Evolutionary conservation across 148 eudicot species (phyloP), one percentile per base, ranked within the genome.

Genomic region (Dianthus caryophyllus): DNA sequence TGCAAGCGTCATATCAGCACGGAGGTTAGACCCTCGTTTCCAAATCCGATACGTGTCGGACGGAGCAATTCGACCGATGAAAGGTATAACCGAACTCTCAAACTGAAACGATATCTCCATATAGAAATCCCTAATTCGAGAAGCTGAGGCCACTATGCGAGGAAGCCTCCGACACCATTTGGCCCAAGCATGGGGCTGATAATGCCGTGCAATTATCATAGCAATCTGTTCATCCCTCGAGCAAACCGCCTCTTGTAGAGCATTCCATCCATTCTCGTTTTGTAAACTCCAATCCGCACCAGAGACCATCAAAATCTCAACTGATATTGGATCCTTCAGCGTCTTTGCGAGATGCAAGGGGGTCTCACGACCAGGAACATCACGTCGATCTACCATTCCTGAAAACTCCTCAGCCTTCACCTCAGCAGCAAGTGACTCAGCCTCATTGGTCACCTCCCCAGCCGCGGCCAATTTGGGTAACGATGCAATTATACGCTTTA

Each of bases 101-200:
- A 91, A 91, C 69, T 91, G 88, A 71, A 91, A 90, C 22, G 87
- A 85, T 62, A 90, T 85, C 80, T 90, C 97, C 95, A 90, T 87
- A 60, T 90, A 90, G 66, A 91, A 91, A 61, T 91, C 97, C 26
- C 95, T 87, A 66, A 91, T 86, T 36, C 97, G 77, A 61, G 82
- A 14, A 2, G 85, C 73, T 0, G 96, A 84, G 10, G 92, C 96
- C 24, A 91, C 81, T 61, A 91, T 88, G 18, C 97, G 82, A 18
- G 97, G 97, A 67, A 91, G 96, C 66, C 97, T 74, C n/a, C 97
- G 85, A 61, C 97, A 88, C 97, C 97, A 91, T 68, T 91, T 91
- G 27, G 90, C 92, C 96, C 97, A 88, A 30, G 97, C 92, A 72
- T 84, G 86, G 43, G 88, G 83, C 78, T 86, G 97, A 53, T 91